Base-by-base conservation (phyloP, 352 stramenopile species). In the Phytopythium ostracodes region DNA sequence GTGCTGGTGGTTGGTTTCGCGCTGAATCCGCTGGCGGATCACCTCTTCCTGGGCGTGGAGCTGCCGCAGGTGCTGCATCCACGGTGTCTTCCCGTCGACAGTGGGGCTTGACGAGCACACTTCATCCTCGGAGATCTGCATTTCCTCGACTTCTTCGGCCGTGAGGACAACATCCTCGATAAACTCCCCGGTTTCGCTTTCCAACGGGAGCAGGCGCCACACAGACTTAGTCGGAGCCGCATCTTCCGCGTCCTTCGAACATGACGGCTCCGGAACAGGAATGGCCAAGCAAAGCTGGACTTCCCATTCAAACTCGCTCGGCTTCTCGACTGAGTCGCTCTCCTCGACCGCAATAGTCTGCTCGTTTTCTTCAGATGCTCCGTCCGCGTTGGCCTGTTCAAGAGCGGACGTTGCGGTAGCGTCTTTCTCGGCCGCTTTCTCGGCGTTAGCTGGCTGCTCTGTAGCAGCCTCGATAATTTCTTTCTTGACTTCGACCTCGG, bases 71-170 rank as follows among this genome's bases (percentile, higher is more conserved):
- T 88, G 76, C 53, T 77, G 60, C 53, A 84, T 80, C 79, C 76
- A 87, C 15, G 71, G 56, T 43, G 60, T 76, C 33, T 73, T 79
- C 22, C 52, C 52, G 22, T 69, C 46, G 0, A 14, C 56, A n/a
- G 63, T 59, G 53, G 54, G 36, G 50, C 57, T 67, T 25, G 67
- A 75, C 0, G 64, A 75, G 40, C 84, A 92, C 17, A 90, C 79
- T 53, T 91, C 79, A 24, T 81, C 70, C 55, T 90, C 81, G 7
- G 72, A 77, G 10, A 92, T 65, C 64, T 90, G 79, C 54, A 92
- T 83, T n/a, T 75, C 68, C 31, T 51, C 58, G 18, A 92, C 67
- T 65, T 91, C 72, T 20, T 87, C 67, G 8, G 88, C 71, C 6
- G 70, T 86, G 46, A 91, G 56, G 36, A 76, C 77, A 4, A 87